phyloP scores from a whole-genome alignment of 2,329 filamentous ascomycete species.

The Neoscytalidium dimidiatum region DNA sequence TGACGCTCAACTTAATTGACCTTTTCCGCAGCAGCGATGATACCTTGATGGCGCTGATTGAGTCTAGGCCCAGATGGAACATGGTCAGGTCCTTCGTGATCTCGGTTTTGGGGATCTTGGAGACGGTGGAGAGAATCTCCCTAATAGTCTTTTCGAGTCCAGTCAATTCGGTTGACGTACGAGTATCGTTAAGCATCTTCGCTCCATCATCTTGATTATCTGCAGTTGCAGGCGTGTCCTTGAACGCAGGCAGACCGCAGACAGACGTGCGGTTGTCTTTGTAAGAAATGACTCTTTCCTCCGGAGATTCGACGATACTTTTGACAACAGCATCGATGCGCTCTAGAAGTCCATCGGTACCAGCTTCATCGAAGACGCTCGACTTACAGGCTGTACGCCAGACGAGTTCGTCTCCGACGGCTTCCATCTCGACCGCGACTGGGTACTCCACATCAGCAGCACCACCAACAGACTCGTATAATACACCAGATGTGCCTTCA shows the following conservation, averaged over 20 bases:
- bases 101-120: constrained; percentile 58
- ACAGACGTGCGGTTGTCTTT: constrained; percentile 58
- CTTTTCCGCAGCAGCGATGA: constrained; percentile 67
- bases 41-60: constrained; percentile 87
- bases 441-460: constrained; percentile 76
- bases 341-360: constrained; percentile 55
- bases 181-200: neutral
- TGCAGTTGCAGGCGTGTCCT: constrained; percentile 9
- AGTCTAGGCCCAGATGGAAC: constrained; percentile 86
- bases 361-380: constrained; percentile 50
- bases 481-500: constrained; percentile 20
- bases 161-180: constrained; percentile 29
- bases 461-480: constrained; percentile 67
- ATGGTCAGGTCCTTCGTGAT: constrained; percentile 67
- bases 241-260: constrained; percentile 61
- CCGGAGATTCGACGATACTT: constrained; percentile 54
- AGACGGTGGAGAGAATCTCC: constrained; percentile 56
- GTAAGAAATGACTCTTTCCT: constrained; percentile 58
- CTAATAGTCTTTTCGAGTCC: constrained; percentile 44
- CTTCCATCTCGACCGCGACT: constrained; percentile 79
- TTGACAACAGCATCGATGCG: constrained; percentile 62
- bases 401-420: constrained; percentile 54
- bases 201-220: neutral
- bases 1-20: constrained; percentile 65
- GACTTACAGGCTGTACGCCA: constrained; percentile 75